Evolutionary conservation across 306 rosid genomes (phyloP).

Genomic region (Inga laurina): DNA sequence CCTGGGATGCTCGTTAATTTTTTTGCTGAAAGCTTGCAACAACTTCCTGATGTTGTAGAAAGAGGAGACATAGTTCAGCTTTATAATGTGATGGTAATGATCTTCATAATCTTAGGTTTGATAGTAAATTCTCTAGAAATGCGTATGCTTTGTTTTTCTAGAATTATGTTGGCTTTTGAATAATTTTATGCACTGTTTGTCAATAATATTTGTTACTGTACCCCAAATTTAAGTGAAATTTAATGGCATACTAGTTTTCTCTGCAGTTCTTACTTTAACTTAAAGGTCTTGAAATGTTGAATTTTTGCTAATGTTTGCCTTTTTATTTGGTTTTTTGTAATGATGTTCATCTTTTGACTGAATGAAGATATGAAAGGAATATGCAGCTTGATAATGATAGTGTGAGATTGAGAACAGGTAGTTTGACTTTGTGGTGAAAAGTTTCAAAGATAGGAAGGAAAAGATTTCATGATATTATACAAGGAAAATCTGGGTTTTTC

Average conservation of each 20-base stretch:
- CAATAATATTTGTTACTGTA: neutral
- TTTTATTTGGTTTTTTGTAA: neutral
- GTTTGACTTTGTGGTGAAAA: neutral
- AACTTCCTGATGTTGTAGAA: conserved; percentile 54
- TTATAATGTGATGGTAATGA: conserved; percentile 55
- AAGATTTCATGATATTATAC: neutral
- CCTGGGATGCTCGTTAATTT: conserved; percentile 49
- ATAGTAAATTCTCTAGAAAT: neutral
- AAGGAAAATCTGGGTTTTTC: neutral
- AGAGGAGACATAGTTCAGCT: conserved; percentile 71
- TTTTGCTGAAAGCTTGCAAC: conserved; percentile 45
- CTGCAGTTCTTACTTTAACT: neutral
- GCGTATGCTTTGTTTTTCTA: neutral
- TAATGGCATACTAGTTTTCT: neutral
- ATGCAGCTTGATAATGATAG: neutral
- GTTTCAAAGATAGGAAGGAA: neutral
- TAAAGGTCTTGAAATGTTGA: too few species aligned
- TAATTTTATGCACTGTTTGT: neutral
- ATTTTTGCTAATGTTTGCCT: neutral
- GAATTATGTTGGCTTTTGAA: neutral
- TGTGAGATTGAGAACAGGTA: neutral
- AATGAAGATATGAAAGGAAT: neutral
- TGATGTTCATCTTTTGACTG: neutral
- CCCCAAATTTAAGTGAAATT: neutral
- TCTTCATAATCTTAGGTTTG: conserved; percentile 19